phyloP scores from a whole-genome alignment of 2,329 filamentous ascomycete species.

The Gremmenia infestans region DNA sequence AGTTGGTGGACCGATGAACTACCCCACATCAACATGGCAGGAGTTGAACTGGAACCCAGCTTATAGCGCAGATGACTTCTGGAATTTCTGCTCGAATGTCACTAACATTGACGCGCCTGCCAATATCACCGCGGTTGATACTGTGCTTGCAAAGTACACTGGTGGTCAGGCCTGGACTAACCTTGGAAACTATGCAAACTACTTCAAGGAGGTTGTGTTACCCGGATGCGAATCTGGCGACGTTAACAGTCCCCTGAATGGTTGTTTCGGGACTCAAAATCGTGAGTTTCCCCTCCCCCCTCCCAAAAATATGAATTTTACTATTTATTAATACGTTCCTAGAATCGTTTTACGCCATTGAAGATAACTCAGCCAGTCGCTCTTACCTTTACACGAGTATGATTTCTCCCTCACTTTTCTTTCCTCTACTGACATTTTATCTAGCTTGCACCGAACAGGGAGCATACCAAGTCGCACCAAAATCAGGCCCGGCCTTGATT shows the following conservation, averaged over 20 bases:
- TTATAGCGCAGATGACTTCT: constrained; percentile 43
- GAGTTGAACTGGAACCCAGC: constrained; percentile 45
- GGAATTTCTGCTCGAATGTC: constrained; percentile 47
- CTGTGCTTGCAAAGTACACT: constrained; percentile 43
- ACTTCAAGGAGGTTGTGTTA: constrained; percentile 42
- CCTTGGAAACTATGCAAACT: constrained; percentile 47
- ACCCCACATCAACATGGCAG: constrained; percentile 48
- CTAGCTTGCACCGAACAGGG: constrained; percentile 42
- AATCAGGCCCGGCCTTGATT: constrained; percentile 40
- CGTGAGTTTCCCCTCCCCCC: not conserved
- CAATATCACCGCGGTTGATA: constrained; percentile 41
- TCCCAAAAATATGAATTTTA: not conserved
- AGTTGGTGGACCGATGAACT: constrained; percentile 43
- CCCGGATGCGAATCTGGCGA: constrained; percentile 39
- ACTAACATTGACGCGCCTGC: constrained; percentile 41
- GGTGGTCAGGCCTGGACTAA: constrained; percentile 45
- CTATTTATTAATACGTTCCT: constrained; percentile 11
- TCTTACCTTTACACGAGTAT: constrained; percentile 45
- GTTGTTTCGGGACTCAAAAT: constrained; percentile 39
- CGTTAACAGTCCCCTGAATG: constrained; percentile 34
- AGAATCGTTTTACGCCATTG: constrained; percentile 40
- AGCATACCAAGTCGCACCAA: constrained; percentile 43
- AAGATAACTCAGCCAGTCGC: constrained; percentile 36
- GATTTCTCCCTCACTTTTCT: not conserved
- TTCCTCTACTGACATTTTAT: not conserved